Percentiles rank a stretch among this genome's conserved stretches.
These are phyloP conservation scores for Rhodotorula taiwanensis DNA, from an alignment of 768 basidiomycete species.

Conservation along the genomic window DNA sequence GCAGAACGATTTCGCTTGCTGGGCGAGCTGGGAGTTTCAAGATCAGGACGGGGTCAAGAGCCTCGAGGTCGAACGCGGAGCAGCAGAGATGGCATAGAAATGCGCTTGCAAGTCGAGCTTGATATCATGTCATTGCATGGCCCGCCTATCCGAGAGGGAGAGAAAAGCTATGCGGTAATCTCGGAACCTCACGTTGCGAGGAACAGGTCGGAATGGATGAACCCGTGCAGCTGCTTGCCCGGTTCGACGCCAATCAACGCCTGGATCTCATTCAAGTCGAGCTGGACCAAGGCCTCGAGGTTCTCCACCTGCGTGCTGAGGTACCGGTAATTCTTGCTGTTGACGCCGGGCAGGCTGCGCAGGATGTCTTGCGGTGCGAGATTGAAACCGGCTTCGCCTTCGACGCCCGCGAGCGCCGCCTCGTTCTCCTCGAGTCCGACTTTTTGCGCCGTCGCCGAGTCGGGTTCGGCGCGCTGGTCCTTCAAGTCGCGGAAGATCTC, in stretches of 20 bases:
- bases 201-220: conserved; percentile 54
- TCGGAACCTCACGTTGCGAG: too few relatives aligned
- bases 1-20: conserved; percentile 30
- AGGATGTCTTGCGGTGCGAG: conserved; percentile 68
- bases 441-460: conserved; percentile 63
- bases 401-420: conserved; percentile 52
- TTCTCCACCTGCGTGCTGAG: conserved; percentile 74
- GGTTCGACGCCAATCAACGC: conserved; percentile 71
- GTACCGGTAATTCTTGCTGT: conserved; percentile 72
- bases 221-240: conserved; percentile 70
- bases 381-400: conserved; percentile 59
- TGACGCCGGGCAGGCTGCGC: conserved; percentile 73
- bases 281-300: conserved; percentile 65
- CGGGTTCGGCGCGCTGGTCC: conserved; percentile 67
- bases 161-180: too few relatives aligned
- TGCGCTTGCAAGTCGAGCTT: too few relatives aligned
- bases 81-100: too few relatives aligned
- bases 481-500: conserved; percentile 93
- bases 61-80: not conserved
- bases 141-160: too few relatives aligned
- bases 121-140: too few relatives aligned
- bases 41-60: conserved; percentile 17
- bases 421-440: conserved; percentile 71
- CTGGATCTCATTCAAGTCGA: conserved; percentile 59
- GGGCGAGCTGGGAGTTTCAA: conserved; percentile 32